Base-by-base conservation (phyloP, 176 grass and related monocot genomes). In the Zizania latifolia region DNA sequence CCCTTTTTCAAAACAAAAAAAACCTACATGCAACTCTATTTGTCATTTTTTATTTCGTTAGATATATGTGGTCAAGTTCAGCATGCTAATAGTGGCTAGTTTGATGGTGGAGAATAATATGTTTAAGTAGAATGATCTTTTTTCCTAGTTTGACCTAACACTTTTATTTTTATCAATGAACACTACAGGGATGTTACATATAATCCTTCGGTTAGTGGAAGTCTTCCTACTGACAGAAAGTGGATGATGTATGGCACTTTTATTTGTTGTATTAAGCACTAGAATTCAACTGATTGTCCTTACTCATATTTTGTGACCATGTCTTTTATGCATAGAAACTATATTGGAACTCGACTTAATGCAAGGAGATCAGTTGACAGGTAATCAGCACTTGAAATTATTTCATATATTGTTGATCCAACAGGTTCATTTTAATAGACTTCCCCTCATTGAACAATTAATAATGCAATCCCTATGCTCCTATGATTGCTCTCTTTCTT, bases 171-270 rank as follows among this genome's bases (percentile, higher is more conserved):
- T 70, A n/a, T 82, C 6, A 43, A 11, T 77, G 66, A 78, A 63
- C 1, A 54, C 64, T 82, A 14, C 81, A 91, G 89, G 86, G 89
- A 91, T 74, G 38, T 91, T 67, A 87, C 85, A 7, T 78, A 84
- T 76, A 91, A 91, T 46, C 53, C 15, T 58, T 44, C 58, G 4
- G 2, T 76, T 74, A 36, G 0, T 16, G 81, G 67, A 77, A 16
- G 0, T 58, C 81, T 76, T 80, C 65, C 56, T 74, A 27, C 26
- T 81, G 34, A 9, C 70, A 35, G 6, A 35, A 72, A 64, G 44
- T 15, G 0, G 68, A 19, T 23, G 43, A 38, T 76, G 84, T 86
- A 84, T 78, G 39, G 27, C 80, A 33, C 6, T 53, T 69, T 74
- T 33, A 10, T 41, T 70, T 12, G 0, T 19, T 48, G 70, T 22